A percentile compares a stretch with the other conserved stretches of the same genome.
These are phyloP conservation scores for Tremella yokohamensis DNA, from an alignment of 768 basidiomycete genomes.

Conservation along the genomic window DNA sequence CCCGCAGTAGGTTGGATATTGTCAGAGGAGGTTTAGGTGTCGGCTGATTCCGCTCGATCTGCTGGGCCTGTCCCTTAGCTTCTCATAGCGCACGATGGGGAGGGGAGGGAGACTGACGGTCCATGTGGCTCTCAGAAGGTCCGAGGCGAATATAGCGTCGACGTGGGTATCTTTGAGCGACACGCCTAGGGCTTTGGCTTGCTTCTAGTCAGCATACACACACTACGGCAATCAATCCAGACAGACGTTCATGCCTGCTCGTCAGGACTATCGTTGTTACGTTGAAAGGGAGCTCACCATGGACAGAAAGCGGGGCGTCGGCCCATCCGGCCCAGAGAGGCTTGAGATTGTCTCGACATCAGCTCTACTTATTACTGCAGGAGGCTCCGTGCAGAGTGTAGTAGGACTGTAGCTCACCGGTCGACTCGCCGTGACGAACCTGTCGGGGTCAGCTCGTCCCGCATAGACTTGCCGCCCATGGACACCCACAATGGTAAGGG, in stretches of 20 bases:
- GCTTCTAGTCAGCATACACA: constrained; percentile 28
- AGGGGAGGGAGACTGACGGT: constrained; percentile 43
- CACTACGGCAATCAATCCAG: background rate
- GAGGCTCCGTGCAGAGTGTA: no score
- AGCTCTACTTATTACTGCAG: no score
- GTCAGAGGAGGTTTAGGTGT: constrained; percentile 46
- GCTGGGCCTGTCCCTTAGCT: constrained; percentile 36
- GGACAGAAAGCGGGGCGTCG: constrained; percentile 49
- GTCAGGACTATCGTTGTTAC: constrained; percentile 8
- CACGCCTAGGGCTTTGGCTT: constrained; percentile 51
- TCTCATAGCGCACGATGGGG: constrained; percentile 4
- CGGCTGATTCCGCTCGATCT: constrained; percentile 41
- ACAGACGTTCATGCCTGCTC: constrained; percentile 47
- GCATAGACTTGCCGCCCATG: no score
- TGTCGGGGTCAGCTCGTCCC: no score
- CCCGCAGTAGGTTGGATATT: constrained; percentile 47
- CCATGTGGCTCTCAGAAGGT: constrained; percentile 52
- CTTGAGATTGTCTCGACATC: constrained; percentile 42
- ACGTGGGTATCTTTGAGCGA: constrained; percentile 33
- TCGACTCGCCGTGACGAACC: no score
- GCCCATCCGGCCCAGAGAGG: constrained; percentile 50
- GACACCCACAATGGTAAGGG: no score
- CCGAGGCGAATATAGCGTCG: constrained; percentile 51
- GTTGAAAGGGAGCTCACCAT: constrained; percentile 38
- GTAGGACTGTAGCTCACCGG: no score